Evolutionary conservation across 306 rosid genomes (phyloP), one percentile per base, ranked within the genome.

Genomic region (Amphicarpaea edgeworthii): DNA sequence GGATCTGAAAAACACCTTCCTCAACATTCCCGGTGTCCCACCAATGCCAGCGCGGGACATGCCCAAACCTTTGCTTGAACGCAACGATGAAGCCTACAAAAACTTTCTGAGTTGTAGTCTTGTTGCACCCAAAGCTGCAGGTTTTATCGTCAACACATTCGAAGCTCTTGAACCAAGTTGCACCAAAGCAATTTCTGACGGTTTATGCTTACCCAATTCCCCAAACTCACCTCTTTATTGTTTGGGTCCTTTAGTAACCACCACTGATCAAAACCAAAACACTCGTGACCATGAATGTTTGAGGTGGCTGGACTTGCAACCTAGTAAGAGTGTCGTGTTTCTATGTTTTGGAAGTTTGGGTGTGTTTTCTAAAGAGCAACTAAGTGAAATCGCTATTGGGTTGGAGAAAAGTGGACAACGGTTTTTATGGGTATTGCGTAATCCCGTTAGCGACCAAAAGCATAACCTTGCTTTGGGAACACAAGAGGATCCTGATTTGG

Each of bases 271-370:
- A 34, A 34, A 85, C 68, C 12, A 16, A 6, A 43, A 4, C 7
- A 6, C 49, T 8, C 15, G 43, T 11, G 69, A 1, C 19, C 19
- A 51, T 0, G 82, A 78, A 59, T 84, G 86, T 55, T 64, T 86
- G 60, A 51, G 12, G 3, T 84, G 90, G 90, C 40, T 86, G 15
- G 79, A 84, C 30, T n/a, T 50, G 5, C 93, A 88, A 16, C 89
- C 90, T 4, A 64, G 63, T 16, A 55, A 45, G 58, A 74, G 86
- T 53, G 93, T 88, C 0, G 86, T 86, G 4, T 86, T 84, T 55
- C 45, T 86, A 14, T 84, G 85, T 65, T 86, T 86, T 28, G 93
- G 93, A 19, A 88, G 90, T 69, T 28, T 84, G 60, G 89, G 93
- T 3, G 2, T 68, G 73, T 88, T 88, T 16, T 67, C 88, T 0